Evolutionary conservation across 768 basidiomycete genomes (phyloP), one percentile per base, ranked within the genome.

Genomic region (Mycena epipterygia): DNA sequence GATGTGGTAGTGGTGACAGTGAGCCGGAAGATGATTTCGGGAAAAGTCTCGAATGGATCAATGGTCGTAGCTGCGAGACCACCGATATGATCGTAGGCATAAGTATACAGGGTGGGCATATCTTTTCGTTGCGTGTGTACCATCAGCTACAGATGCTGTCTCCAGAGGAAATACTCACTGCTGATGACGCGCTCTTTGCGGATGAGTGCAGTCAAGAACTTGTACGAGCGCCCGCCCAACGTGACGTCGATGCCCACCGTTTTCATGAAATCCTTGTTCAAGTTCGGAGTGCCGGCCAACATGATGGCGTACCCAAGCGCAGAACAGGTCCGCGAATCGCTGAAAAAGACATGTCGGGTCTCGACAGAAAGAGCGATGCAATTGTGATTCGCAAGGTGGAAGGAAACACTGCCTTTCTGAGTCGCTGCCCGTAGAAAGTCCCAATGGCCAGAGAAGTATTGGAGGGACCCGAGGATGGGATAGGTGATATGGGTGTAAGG

Each of bases 191-290:
- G 64, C 30, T 65, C 39, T 27, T 65, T 55, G 12, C 64, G 64
- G 21, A 65, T 29, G 30, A 65, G 53, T 16, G 64, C 53, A 32
- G 33, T 33, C 41, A 65, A 17, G 41, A 56, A 48, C 42, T 65
- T 65, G 53, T 65, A 35, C 39, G 64, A 65, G 27, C 64, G 64
- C 21, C 64, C 53, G 30, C 53, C 41, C 21, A 65, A 27, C 21
- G 64, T 65, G 52, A 65, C 21, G 42, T 65, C 64, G 30, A 65
- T 21, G 19, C 64, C 64, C 27, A 56, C 33, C 27, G 53, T 13
- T 9, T 29, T 65, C 52, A 46, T 35, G 39, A 64, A 64, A 35
- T 64, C 63, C 42, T 55, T 64, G 63, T 32, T 64, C 37, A 64
- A 11, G 63, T 46, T 64, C 21, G 63, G 63, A 32, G 63, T 55